Evolutionary conservation across 192 early-diverging fungal species (phyloP), one percentile per base, ranked within the genome.

Genomic region (Jimgerdemannia lactiflua): DNA sequence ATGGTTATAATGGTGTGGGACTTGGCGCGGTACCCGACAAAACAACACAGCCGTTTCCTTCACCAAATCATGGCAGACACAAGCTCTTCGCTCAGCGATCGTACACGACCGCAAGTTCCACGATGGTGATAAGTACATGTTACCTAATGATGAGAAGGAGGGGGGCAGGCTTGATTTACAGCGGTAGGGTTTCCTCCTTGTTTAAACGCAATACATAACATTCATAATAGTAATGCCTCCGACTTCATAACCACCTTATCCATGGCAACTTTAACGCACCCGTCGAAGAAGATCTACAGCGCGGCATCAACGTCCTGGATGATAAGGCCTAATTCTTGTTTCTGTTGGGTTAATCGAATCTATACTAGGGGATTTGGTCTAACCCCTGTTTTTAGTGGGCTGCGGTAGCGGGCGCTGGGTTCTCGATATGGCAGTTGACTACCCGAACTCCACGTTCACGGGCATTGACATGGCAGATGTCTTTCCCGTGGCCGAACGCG

Each of bases 251-350:
- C 49, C 8, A 59, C 6, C 49, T 59, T 6, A 0, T 59, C 14
- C 49, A 63, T 65, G 76, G 79, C 20, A 80, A 80, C 39, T 77
- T 71, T 39, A 39, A 43, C n/a, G 64, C 71, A 0, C 79, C 79
- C 20, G 20, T 80, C 18, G 40, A 76, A 1, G 8, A 65, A 39
- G 17, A 65, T 3, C 59, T 80, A 10, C 42, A 71, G 65, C 19
- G 75, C 43, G 79, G 73, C 17, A 59, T 74, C 4, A 77, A 8
- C 40, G 79, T 81, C 7, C 44, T 81, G 14, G 79, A 81, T 63
- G 49, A 1, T 29, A 29, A 29, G 29, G 29, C 29, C 29, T 29
- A 1, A 29, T 29, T 29, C 29, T 29, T 29, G 29, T 29, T 29
- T 29, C 29, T 29, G 1, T 29, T 29, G 29, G 29, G 29, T 29